Conservation (phyloP, 257 asterid species). For the Misopates orontium region DNA sequence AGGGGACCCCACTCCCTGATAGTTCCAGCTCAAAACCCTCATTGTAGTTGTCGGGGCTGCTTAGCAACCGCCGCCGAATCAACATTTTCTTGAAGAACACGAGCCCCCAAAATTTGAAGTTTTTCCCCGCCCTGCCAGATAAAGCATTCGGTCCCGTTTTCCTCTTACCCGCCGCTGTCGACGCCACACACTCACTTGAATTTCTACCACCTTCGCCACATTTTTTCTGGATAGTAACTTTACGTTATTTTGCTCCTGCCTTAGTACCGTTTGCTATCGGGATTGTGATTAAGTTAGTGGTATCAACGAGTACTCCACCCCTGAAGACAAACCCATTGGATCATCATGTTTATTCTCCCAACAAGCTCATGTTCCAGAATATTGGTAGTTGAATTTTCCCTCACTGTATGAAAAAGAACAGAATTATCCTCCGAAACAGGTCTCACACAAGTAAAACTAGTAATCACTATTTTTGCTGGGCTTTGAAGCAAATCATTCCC, state of each 20-base stretch:
- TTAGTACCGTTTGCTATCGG: background rate
- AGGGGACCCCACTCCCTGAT: background rate
- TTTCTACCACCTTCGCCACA: no score
- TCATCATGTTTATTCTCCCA: no score
- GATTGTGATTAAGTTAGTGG: background rate
- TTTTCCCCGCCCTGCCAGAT: background rate
- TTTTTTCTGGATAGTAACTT: background rate
- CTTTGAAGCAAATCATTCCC: no score
- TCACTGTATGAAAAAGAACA: no score
- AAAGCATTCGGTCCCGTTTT: background rate
- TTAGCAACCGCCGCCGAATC: background rate
- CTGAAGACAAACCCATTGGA: no score
- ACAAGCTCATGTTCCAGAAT: no score
- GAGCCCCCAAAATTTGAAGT: background rate
- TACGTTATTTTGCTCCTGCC: background rate
- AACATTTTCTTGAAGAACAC: background rate
- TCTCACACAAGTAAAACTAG: no score
- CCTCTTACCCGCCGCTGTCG: background rate
- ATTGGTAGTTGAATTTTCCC: no score
- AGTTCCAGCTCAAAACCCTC: no score
- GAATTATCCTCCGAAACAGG: no score
- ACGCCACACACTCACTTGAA: no score
- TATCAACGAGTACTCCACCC: background rate
- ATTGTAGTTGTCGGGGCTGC: background rate
- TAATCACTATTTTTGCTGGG: no score